These are phyloP conservation scores for Diaporthe helianthi DNA, from an alignment of 2,329 filamentous ascomycete species.

Conservation along the genomic window DNA sequence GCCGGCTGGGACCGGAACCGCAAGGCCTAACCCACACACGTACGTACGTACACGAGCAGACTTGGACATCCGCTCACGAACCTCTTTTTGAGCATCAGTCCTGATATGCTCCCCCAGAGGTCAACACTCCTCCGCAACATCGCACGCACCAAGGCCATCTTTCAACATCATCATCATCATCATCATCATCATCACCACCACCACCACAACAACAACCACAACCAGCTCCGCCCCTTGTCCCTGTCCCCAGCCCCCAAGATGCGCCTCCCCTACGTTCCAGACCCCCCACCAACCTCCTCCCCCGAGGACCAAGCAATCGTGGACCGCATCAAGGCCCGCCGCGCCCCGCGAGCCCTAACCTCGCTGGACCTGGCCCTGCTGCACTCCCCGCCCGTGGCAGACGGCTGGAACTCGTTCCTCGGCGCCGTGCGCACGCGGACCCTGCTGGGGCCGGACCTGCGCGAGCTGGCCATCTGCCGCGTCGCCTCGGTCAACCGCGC, in stretches of 20 bases:
- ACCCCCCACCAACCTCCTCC: constrained; percentile 54
- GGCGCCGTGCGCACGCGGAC: constrained; percentile 67
- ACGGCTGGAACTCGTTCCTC: constrained; percentile 77
- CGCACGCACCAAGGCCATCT: background rate
- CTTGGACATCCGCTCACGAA: background rate
- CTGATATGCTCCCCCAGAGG: background rate
- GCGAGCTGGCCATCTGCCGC: constrained; percentile 81
- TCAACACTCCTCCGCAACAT: background rate
- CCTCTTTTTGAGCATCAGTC: background rate
- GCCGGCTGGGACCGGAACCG: constrained; percentile 11
- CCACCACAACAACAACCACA: background rate
- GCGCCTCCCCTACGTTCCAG: constrained; percentile 71
- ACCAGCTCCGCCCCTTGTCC: background rate
- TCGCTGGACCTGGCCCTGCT: constrained; percentile 78
- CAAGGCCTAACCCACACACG: background rate
- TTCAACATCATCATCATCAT: too few relatives aligned
- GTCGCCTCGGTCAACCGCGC: constrained; percentile 82
- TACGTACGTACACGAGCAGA: too few relatives aligned
- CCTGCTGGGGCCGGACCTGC: constrained; percentile 59
- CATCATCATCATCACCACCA: background rate
- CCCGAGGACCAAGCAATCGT: constrained; percentile 64
- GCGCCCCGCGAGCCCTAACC: constrained; percentile 73
- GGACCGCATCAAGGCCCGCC: constrained; percentile 68
- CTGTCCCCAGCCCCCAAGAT: constrained; percentile 50
- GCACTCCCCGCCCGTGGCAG: constrained; percentile 75